These are phyloP conservation scores for Fusarium verticillioides DNA, from an alignment of 2,329 filamentous ascomycete species.

Conservation along the genomic window DNA sequence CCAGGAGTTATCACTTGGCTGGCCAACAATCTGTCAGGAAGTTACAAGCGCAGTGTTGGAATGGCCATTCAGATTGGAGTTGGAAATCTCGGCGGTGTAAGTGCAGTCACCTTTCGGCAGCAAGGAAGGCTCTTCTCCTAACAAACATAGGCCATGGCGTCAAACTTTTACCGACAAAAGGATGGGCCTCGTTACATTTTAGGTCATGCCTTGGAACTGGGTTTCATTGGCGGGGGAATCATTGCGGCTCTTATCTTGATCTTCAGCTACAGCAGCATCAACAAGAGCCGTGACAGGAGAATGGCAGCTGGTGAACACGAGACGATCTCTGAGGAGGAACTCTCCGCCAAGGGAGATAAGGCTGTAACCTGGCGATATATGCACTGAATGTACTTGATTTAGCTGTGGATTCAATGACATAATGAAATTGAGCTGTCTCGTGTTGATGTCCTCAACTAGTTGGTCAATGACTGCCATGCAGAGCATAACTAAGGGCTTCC, in stretches of 20 bases:
- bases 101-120: constrained; percentile 11
- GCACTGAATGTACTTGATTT: constrained; percentile 45
- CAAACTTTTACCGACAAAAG: constrained; percentile 73
- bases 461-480: neutral
- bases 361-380: constrained; percentile 73
- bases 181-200: constrained; percentile 62
- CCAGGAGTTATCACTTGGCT: constrained; percentile 83
- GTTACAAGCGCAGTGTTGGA: constrained; percentile 71
- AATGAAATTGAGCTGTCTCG: neutral
- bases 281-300: constrained; percentile 64
- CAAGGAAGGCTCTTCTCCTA: neutral
- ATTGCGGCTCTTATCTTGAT: constrained; percentile 57
- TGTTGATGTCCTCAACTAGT: neutral
- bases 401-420: neutral
- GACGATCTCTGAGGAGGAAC: constrained; percentile 56
- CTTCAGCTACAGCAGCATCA: constrained; percentile 66
- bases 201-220: constrained; percentile 62
- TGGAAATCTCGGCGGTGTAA: constrained; percentile 66
- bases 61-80: constrained; percentile 73
- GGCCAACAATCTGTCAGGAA: constrained; percentile 78
- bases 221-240: constrained; percentile 59
- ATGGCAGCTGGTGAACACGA: constrained; percentile 57
- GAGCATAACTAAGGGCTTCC: neutral
- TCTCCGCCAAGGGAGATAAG: constrained; percentile 69
- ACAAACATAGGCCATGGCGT: constrained; percentile 68